Conservation (phyloP, 768 basidiomycete species). For the Lactifluus hygrophoroides region DNA sequence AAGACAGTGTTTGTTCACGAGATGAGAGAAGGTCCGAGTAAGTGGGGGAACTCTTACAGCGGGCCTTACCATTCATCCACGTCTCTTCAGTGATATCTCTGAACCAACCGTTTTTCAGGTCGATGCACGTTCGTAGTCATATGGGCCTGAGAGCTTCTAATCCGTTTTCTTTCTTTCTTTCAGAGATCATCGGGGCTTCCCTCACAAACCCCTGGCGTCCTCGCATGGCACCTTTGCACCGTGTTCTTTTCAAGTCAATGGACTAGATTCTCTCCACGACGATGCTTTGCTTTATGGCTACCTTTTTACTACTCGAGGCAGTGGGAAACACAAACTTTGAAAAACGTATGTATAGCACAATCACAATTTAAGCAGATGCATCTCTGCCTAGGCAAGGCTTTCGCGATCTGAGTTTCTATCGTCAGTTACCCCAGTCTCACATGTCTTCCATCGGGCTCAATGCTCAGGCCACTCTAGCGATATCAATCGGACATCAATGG, state of each 20-base stretch:
- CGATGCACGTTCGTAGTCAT: no score
- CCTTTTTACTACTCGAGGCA: not conserved
- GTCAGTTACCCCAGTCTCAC: not conserved
- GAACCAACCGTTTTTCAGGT: no score
- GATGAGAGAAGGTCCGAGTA: constrained; percentile 22
- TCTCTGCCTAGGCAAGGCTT: no score
- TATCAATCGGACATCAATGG: not conserved
- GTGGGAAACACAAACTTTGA: no score
- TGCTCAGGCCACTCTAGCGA: not conserved
- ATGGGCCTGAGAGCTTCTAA: no score
- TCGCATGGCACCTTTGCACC: constrained; percentile 1
- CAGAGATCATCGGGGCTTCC: not conserved
- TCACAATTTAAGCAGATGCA: not conserved
- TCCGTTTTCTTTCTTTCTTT: no score
- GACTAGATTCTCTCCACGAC: constrained; percentile 6
- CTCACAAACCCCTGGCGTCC: not conserved
- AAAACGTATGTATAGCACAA: not conserved
- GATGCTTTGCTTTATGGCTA: constrained; percentile 1
- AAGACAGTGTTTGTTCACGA: constrained; percentile 23
- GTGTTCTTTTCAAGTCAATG: not conserved
- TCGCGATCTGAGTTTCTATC: not conserved
- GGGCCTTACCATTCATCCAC: constrained; percentile 20
- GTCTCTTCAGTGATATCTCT: constrained; percentile 18
- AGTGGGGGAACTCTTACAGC: constrained; percentile 23
- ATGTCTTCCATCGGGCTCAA: not conserved